phyloP scores from a whole-genome alignment of 106 monocot genomes.

The Acorus gramineus region DNA sequence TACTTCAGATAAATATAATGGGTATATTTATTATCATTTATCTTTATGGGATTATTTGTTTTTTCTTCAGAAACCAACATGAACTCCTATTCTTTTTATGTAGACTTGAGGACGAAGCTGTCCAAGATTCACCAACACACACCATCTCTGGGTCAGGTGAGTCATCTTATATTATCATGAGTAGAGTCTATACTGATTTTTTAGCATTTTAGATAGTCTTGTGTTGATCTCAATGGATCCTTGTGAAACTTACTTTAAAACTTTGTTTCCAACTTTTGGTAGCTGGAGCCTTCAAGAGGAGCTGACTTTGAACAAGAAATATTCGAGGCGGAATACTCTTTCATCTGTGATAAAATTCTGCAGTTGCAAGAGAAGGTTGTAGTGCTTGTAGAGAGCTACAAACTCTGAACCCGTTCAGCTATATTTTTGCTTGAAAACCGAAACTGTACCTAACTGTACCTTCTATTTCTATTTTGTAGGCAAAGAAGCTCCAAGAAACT shows the following conservation, averaged over 20 bases:
- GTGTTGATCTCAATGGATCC: background rate
- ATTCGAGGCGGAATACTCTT: conserved; percentile 71
- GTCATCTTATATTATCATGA: background rate
- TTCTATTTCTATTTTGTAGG: conserved; percentile 22
- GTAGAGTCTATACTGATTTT: background rate
- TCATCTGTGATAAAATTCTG: conserved; percentile 51
- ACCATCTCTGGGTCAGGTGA: conserved; percentile 27
- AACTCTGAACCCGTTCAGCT: too few species aligned
- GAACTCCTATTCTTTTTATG: conserved; percentile 1
- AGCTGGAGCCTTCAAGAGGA: conserved; percentile 36
- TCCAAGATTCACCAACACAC: conserved; percentile 24
- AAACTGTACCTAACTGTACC: too few species aligned
- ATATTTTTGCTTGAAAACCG: too few species aligned
- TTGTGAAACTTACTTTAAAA: background rate
- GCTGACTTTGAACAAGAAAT: conserved; percentile 47
- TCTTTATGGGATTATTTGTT: too few species aligned
- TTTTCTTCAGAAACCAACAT: too few species aligned
- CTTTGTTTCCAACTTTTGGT: conserved; percentile 3
- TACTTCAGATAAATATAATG: too few species aligned
- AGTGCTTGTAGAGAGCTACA: background rate
- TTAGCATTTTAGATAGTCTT: background rate
- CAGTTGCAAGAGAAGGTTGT: conserved; percentile 60
- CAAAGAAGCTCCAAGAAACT: conserved; percentile 51
- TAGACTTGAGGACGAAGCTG: conserved; percentile 45
- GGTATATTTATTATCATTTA: too few species aligned